phyloP scores from a whole-genome alignment of 169 alveolate genomes.

The Plasmodium billcollinsi region DNA sequence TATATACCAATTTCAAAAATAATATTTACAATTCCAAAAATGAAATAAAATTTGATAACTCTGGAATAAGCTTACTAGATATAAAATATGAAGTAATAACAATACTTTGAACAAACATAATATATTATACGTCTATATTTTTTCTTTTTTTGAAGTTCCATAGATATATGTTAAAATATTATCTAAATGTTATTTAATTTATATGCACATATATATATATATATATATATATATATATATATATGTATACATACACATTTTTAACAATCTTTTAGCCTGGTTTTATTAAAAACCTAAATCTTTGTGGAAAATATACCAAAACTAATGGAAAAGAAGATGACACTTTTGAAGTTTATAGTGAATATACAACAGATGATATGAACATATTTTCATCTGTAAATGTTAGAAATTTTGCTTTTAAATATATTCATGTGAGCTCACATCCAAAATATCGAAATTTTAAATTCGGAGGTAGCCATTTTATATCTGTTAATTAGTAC shows the following conservation, averaged over 20 bases:
- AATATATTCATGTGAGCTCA: conserved; percentile 35
- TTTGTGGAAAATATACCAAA: conserved; percentile 56
- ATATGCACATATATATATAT: neutral
- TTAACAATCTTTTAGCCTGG: conserved; percentile 16
- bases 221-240: neutral
- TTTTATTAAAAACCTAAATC: conserved; percentile 28
- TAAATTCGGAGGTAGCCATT: conserved; percentile 44
- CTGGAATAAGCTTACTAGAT: conserved; percentile 56
- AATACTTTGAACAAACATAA: too few species aligned
- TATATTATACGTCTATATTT: too few species aligned
- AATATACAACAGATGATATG: conserved; percentile 24
- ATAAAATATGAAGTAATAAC: conserved; percentile 30
- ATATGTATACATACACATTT: neutral
- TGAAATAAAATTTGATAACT: conserved; percentile 48
- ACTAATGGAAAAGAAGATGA: conserved; percentile 44
- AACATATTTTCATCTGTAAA: conserved; percentile 49
- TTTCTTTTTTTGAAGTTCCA: too few species aligned
- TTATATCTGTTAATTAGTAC: neutral
- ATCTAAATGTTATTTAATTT: too few species aligned
- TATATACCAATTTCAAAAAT: conserved; percentile 50
- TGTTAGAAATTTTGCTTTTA: conserved; percentile 32
- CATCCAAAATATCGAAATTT: conserved; percentile 41
- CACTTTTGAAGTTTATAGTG: conserved; percentile 51
- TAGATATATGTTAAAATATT: too few species aligned
- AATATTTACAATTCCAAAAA: conserved; percentile 37